phyloP scores from a whole-genome alignment of 2,329 filamentous ascomycete genomes.

The Aspergillus sp. region DNA sequence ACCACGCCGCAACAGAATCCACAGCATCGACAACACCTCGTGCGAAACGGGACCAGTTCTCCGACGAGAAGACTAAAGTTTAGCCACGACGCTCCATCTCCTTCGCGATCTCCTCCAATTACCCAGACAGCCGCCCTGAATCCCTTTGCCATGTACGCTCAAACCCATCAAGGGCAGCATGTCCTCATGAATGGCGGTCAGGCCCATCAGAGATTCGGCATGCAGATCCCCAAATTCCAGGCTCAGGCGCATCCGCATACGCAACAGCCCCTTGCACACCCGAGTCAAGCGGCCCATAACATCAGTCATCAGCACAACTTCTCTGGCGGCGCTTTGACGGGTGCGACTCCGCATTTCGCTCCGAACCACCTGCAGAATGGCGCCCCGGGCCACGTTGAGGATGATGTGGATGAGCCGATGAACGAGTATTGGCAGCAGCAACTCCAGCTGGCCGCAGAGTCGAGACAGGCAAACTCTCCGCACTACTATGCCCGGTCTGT shows the following conservation, averaged over 20 bases:
- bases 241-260: slow-evolving; percentile 37
- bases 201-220: slow-evolving; percentile 39
- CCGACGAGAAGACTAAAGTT: slow-evolving; percentile 38
- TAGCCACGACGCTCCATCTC: slow-evolving; percentile 39
- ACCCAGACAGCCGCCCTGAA: slow-evolving; percentile 35
- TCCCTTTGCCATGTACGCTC: slow-evolving; percentile 39
- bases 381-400: slow-evolving; percentile 46
- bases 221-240: slow-evolving; percentile 41
- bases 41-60: slow-evolving; percentile 38
- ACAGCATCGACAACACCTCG: slow-evolving; percentile 35
- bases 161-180: slow-evolving; percentile 40
- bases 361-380: slow-evolving; percentile 52
- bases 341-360: slow-evolving; percentile 48
- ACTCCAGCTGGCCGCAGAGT: slow-evolving; percentile 67
- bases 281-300: slow-evolving; percentile 34
- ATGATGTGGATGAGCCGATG: slow-evolving; percentile 48
- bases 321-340: slow-evolving; percentile 37
- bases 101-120: slow-evolving; percentile 38
- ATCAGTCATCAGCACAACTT: slow-evolving; percentile 44
- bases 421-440: slow-evolving; percentile 81
- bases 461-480: slow-evolving; percentile 58
- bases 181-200: slow-evolving; percentile 43
- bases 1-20: slow-evolving; percentile 34
- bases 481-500: slow-evolving; percentile 56
- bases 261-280: slow-evolving; percentile 35